A percentile compares a stretch with the other conserved stretches of the same genome.
These are phyloP conservation scores for Penicillium egyptiacum DNA, from an alignment of 495 filamentous ascomycete species.

Conservation along the genomic window DNA sequence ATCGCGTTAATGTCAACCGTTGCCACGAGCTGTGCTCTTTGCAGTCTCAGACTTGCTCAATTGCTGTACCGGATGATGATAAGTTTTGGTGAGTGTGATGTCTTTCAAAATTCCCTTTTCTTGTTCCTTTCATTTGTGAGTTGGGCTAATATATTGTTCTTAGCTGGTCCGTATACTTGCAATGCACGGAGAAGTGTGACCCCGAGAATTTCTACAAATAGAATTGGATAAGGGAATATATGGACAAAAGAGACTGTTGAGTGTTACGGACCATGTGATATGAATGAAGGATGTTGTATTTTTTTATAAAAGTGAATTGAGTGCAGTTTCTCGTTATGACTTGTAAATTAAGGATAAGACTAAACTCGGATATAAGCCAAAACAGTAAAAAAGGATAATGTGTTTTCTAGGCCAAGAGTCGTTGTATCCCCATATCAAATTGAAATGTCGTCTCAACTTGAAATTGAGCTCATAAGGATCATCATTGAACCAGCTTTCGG, in stretches of 20 bases:
- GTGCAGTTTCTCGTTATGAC: background rate
- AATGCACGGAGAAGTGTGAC: constrained; percentile 26
- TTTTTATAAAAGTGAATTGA: background rate
- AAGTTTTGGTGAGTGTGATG: constrained; percentile 28
- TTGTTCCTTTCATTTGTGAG: background rate
- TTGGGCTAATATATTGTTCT: background rate
- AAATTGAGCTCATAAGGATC: too few species aligned
- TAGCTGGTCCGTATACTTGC: constrained; percentile 26
- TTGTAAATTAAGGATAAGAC: background rate
- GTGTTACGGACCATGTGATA: constrained; percentile 7
- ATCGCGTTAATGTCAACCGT: constrained; percentile 21
- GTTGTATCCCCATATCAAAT: too few species aligned
- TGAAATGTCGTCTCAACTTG: too few species aligned
- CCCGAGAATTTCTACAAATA: constrained; percentile 17
- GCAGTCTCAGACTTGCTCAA: constrained; percentile 27
- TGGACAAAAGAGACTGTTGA: background rate
- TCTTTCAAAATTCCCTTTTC: background rate
- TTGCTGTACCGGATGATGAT: constrained; percentile 33
- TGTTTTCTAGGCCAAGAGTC: too few species aligned
- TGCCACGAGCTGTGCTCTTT: constrained; percentile 34
- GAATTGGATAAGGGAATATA: background rate
- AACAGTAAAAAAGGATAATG: background rate
- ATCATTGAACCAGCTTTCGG: too few species aligned
- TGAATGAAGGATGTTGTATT: constrained; percentile 4
- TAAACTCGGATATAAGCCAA: background rate